Percentiles rank a stretch among this genome's conserved stretches.
Evolutionary conservation across 495 filamentous ascomycete genomes (phyloP).

Genomic region (Cenococcum geophilum): DNA sequence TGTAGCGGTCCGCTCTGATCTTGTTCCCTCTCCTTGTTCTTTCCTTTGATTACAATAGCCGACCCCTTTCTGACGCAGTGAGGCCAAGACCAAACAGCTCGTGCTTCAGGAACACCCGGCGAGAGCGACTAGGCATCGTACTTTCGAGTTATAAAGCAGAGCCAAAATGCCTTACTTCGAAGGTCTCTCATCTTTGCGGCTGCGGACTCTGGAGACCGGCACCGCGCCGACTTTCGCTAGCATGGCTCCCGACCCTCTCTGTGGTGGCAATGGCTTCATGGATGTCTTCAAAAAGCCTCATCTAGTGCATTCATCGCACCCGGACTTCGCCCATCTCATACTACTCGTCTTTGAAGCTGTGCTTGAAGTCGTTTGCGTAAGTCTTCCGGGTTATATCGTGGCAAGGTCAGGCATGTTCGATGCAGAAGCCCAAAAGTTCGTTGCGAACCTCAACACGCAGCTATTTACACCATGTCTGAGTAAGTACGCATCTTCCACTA

Average conservation of each 20-base stretch:
- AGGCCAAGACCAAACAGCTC: constrained; percentile 10
- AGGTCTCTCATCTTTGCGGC: constrained; percentile 22
- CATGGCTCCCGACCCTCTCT: constrained; percentile 24
- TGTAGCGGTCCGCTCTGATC: neutral
- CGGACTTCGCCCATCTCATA: constrained; percentile 65
- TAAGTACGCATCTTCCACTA: constrained; percentile 45
- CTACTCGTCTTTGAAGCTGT: constrained; percentile 95
- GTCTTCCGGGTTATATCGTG: constrained; percentile 89
- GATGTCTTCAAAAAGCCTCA: constrained; percentile 24
- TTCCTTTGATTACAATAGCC: neutral
- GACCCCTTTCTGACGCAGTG: neutral
- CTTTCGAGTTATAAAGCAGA: neutral
- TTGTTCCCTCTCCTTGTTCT: neutral
- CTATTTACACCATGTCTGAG: constrained; percentile 95
- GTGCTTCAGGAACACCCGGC: constrained; percentile 11
- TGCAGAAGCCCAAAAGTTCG: constrained; percentile 88
- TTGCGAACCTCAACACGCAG: constrained; percentile 88
- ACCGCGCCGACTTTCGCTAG: constrained; percentile 13
- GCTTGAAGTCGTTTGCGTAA: constrained; percentile 91
- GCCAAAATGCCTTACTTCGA: constrained; percentile 24
- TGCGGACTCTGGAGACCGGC: constrained; percentile 13
- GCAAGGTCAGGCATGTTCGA: constrained; percentile 87
- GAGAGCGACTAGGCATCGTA: neutral
- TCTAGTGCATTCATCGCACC: constrained; percentile 47
- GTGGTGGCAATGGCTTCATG: constrained; percentile 20